Evolutionary conservation across 495 filamentous ascomycete species (phyloP).

Genomic region (Podospora bellae-mahoneyi): DNA sequence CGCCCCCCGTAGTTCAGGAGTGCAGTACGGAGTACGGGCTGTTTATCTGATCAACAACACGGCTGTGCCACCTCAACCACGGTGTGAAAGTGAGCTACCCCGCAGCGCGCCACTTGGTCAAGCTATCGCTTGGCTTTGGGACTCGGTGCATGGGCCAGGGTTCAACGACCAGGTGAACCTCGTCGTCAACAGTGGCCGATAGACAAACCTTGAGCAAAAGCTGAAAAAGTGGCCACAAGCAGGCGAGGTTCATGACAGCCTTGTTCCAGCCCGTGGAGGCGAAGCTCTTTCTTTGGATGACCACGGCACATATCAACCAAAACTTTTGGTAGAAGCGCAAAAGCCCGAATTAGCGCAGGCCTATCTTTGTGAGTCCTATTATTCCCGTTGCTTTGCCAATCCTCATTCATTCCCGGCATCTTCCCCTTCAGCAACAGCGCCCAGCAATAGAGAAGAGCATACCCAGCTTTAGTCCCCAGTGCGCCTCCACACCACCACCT

Average conservation of each 20-base stretch:
- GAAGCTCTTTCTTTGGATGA: not conserved
- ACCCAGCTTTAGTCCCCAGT: not conserved
- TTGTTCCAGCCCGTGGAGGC: not conserved
- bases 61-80: slow-evolving; percentile 1
- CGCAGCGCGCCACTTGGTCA: slow-evolving; percentile 8
- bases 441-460: not conserved
- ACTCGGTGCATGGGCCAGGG: slow-evolving; percentile 4
- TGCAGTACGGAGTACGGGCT: not conserved
- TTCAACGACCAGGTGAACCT: slow-evolving; percentile 3
- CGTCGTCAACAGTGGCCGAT: not conserved
- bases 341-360: not conserved
- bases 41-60: slow-evolving; percentile 1
- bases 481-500: not conserved
- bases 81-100: slow-evolving; percentile 5
- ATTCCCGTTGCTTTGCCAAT: not conserved
- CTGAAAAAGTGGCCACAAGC: slow-evolving; percentile 7
- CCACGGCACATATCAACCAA: not conserved
- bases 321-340: not conserved
- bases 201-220: not conserved
- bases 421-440: not conserved
- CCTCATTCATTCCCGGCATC: not conserved
- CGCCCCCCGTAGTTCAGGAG: too few species aligned
- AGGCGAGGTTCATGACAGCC: slow-evolving; percentile 2
- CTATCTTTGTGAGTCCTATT: not conserved
- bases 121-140: slow-evolving; percentile 7